These are phyloP conservation scores for Auricularia sp. DNA, from an alignment of 768 basidiomycete genomes.

Conservation along the genomic window DNA sequence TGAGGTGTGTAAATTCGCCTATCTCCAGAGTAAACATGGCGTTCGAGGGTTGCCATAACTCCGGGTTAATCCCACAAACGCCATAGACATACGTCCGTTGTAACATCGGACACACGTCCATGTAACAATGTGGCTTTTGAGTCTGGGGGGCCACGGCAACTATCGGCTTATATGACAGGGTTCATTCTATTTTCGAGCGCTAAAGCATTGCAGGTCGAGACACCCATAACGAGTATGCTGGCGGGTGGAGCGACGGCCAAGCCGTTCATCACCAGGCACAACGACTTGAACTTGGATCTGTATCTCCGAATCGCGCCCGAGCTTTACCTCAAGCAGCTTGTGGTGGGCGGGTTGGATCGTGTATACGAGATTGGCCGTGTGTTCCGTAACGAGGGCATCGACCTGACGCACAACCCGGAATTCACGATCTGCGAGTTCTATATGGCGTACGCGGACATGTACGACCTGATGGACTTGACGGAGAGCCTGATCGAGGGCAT, in stretches of 20 bases:
- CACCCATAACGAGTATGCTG: constrained; percentile 92
- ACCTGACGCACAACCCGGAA: constrained; percentile 98
- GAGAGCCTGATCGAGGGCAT: constrained; percentile 84
- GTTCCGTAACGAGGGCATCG: constrained; percentile 97
- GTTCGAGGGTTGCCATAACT: too few species aligned
- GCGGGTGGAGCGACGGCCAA: constrained; percentile 98
- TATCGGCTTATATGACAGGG: too few species aligned
- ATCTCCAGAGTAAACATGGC: too few species aligned
- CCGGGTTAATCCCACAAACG: too few species aligned
- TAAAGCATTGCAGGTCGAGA: constrained; percentile 52
- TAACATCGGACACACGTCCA: too few species aligned
- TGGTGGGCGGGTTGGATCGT: constrained; percentile 93
- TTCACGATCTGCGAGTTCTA: constrained; percentile 99
- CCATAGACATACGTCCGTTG: too few species aligned
- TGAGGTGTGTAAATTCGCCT: constrained; percentile 32
- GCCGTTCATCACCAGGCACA: constrained; percentile 98
- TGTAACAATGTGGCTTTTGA: too few species aligned
- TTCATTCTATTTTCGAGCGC: too few species aligned
- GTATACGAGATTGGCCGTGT: constrained; percentile 98
- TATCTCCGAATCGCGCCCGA: constrained; percentile 97
- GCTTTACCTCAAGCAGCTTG: constrained; percentile 93
- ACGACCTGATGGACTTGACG: constrained; percentile 96
- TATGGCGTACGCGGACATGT: constrained; percentile 99
- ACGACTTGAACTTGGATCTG: constrained; percentile 92
- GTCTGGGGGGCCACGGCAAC: too few species aligned